A percentile compares a stretch with the other conserved stretches of the same genome.
These are phyloP conservation scores for Kodamaea anthophila DNA, from an alignment of 1,139 yeast genomes.

Conservation along the genomic window DNA sequence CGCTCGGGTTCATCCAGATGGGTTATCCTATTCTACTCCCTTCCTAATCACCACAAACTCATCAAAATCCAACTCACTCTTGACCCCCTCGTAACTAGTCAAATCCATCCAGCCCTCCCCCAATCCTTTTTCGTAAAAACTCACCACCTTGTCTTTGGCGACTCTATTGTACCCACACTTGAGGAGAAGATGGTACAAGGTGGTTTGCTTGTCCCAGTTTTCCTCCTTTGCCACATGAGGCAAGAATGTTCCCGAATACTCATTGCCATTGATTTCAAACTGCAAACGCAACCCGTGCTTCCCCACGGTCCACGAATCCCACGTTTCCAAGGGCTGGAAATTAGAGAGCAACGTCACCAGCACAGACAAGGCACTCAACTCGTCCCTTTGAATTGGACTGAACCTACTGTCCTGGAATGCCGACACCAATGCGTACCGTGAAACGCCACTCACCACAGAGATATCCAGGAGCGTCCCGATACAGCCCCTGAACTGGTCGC, in stretches of 20 bases:
- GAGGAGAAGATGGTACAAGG: constrained; percentile 60
- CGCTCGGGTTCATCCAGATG: too few relatives aligned
- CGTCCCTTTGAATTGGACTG: constrained; percentile 51
- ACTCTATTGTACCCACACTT: constrained; percentile 51
- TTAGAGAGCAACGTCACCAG: constrained; percentile 61
- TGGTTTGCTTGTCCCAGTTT: constrained; percentile 70
- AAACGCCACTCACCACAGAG: constrained; percentile 50
- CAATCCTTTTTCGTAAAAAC: constrained; percentile 27
- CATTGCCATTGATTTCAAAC: constrained; percentile 30
- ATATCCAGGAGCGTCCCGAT: constrained; percentile 72
- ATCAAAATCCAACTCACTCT: constrained; percentile 21
- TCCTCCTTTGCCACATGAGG: constrained; percentile 93
- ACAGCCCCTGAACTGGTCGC: constrained; percentile 69
- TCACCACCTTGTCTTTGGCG: constrained; percentile 12
- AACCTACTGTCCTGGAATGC: constrained; percentile 76
- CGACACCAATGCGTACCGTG: constrained; percentile 58
- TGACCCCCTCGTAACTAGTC: constrained; percentile 36
- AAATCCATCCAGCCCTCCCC: constrained; percentile 31
- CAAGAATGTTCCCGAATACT: constrained; percentile 69
- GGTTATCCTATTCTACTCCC: constrained; percentile 1
- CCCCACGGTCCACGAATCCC: constrained; percentile 77
- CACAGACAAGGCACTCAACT: constrained; percentile 41
- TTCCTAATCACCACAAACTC: constrained; percentile 16
- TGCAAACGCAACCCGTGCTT: constrained; percentile 68
- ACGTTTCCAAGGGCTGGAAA: constrained; percentile 46